A percentile compares a stretch with the other conserved stretches of the same genome.
phyloP scores from a whole-genome alignment of 192 early-diverging fungal genomes.

The Podila horticola region DNA sequence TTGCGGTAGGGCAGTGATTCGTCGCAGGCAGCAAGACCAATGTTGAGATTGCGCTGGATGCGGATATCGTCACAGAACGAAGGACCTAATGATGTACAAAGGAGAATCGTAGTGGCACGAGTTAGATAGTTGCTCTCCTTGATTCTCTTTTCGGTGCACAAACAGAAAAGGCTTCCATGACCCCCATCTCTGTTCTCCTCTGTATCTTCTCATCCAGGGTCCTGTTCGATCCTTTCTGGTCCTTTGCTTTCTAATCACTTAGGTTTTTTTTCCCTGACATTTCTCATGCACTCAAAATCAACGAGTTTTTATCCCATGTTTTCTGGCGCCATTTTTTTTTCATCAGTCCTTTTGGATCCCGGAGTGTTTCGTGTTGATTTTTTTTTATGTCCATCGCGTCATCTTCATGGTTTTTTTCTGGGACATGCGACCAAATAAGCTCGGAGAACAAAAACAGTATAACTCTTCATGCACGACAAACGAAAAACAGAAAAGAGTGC shows the following conservation, averaged over 20 bases:
- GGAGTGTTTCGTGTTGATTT: neutral
- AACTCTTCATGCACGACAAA: neutral
- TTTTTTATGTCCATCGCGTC: neutral
- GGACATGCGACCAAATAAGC: neutral
- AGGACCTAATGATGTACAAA: constrained; percentile 17
- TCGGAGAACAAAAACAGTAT: neutral
- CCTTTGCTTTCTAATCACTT: too few species aligned
- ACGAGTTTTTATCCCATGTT: neutral
- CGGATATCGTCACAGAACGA: constrained; percentile 45
- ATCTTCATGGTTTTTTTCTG: neutral
- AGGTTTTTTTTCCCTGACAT: too few species aligned
- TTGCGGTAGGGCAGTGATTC: constrained; percentile 45
- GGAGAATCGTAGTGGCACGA: neutral
- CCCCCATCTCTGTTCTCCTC: too few species aligned
- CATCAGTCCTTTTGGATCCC: neutral
- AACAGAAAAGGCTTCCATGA: too few species aligned
- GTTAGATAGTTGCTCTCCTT: neutral
- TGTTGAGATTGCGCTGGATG: constrained; percentile 44
- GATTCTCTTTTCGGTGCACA: neutral
- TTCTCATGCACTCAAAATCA: too few species aligned
- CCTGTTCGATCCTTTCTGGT: too few species aligned
- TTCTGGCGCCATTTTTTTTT: neutral
- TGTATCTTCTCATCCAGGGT: too few species aligned
- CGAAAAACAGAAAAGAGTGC: neutral
- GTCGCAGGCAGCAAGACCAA: constrained; percentile 41